phyloP scores from a whole-genome alignment of 306 rosid species.

The Quercus bicolor region DNA sequence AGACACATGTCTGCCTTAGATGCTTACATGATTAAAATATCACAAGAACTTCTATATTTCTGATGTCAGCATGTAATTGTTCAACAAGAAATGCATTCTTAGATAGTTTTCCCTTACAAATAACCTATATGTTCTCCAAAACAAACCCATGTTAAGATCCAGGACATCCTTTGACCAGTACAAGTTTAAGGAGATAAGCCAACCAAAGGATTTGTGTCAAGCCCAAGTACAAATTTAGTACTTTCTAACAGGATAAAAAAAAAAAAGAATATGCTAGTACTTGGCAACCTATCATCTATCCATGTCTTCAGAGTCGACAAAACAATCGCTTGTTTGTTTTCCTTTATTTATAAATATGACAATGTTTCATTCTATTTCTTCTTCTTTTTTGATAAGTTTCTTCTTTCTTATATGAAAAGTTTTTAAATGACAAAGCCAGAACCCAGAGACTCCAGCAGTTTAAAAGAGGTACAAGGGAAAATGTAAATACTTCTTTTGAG shows the following conservation, averaged over 20 bases:
- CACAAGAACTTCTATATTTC: too few relatives aligned
- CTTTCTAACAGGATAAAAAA: neutral
- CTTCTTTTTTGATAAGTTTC: too few relatives aligned
- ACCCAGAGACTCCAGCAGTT: neutral
- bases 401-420: neutral
- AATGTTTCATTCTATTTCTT: too few relatives aligned
- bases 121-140: neutral
- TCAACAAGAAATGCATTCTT: too few relatives aligned
- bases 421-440: neutral
- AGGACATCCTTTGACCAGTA: neutral
- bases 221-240: neutral
- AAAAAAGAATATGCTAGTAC: neutral
- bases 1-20: too few relatives aligned
- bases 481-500: neutral
- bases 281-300: neutral
- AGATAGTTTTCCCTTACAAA: neutral
- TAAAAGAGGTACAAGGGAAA: neutral
- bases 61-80: too few relatives aligned
- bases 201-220: neutral
- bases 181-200: neutral
- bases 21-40: too few relatives aligned
- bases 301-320: neutral
- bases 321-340: neutral
- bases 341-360: neutral
- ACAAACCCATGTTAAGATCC: neutral